These are phyloP conservation scores for Ganoderma sinense DNA, from an alignment of 1,284 basidiomycete genomes.

Conservation along the genomic window DNA sequence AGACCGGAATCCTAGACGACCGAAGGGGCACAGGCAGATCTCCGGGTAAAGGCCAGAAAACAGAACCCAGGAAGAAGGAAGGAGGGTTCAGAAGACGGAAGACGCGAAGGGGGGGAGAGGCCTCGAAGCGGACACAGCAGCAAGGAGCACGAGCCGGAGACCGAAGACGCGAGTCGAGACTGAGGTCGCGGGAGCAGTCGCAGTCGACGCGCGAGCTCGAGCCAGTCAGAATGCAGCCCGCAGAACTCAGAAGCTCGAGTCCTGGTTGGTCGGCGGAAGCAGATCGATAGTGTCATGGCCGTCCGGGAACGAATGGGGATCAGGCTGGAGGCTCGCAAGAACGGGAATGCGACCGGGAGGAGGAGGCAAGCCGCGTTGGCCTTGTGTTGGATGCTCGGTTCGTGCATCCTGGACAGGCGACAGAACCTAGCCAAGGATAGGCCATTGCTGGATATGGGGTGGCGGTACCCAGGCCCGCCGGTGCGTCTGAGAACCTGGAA, in stretches of 20 bases:
- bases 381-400: conserved; percentile 23
- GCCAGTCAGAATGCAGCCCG: neutral
- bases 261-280: neutral
- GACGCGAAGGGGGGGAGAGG: neutral
- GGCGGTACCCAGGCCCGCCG: conserved; percentile 28
- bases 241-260: neutral
- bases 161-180: neutral
- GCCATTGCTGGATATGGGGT: conserved; percentile 28
- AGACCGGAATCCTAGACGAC: neutral
- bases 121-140: neutral
- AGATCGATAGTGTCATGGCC: neutral
- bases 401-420: conserved; percentile 18
- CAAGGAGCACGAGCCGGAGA: neutral
- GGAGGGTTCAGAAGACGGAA: too few species aligned
- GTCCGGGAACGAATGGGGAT: neutral
- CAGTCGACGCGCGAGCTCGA: neutral
- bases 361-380: conserved; percentile 4
- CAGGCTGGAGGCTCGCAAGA: neutral
- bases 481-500: conserved; percentile 26
- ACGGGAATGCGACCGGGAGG: neutral
- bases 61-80: neutral
- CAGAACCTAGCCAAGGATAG: conserved; percentile 20
- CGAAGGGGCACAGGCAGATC: neutral
- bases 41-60: neutral
- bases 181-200: neutral